These are phyloP conservation scores for Suillus fuscotomentosus DNA, from an alignment of 768 basidiomycete species.

Conservation along the genomic window DNA sequence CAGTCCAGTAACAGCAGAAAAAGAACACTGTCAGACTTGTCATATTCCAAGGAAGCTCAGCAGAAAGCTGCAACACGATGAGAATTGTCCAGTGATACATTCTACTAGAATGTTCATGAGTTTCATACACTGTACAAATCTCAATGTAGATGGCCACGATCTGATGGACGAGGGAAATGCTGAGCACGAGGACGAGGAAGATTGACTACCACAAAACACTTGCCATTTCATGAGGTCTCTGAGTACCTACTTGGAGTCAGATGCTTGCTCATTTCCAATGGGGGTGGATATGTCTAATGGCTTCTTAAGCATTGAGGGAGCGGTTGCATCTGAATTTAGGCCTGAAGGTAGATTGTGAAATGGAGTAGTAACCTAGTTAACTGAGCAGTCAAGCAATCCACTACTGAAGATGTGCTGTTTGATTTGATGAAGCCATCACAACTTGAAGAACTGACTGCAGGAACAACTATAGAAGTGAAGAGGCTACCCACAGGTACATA, in stretches of 20 bases:
- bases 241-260: constrained; percentile 28
- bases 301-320: not conserved
- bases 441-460: not conserved
- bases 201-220: constrained; percentile 38
- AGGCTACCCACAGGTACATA: not conserved
- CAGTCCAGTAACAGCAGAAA: constrained; percentile 69
- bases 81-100: constrained; percentile 68
- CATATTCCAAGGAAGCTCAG: constrained; percentile 63
- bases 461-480: not conserved
- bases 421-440: not conserved
- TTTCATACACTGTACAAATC: constrained; percentile 60
- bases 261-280: constrained; percentile 5
- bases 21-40: constrained; percentile 56
- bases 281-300: not conserved
- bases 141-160: constrained; percentile 59
- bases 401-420: not conserved
- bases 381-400: not conserved
- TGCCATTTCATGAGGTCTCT: constrained; percentile 19
- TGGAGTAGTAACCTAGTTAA: not conserved
- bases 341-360: not conserved
- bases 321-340: not conserved
- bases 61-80: constrained; percentile 50
- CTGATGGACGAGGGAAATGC: constrained; percentile 60
- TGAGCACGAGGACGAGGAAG: constrained; percentile 51
- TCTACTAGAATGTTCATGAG: constrained; percentile 60